Conservation (phyloP, 2,329 filamentous ascomycete species). For the Stagonosporopsis tanaceti region DNA sequence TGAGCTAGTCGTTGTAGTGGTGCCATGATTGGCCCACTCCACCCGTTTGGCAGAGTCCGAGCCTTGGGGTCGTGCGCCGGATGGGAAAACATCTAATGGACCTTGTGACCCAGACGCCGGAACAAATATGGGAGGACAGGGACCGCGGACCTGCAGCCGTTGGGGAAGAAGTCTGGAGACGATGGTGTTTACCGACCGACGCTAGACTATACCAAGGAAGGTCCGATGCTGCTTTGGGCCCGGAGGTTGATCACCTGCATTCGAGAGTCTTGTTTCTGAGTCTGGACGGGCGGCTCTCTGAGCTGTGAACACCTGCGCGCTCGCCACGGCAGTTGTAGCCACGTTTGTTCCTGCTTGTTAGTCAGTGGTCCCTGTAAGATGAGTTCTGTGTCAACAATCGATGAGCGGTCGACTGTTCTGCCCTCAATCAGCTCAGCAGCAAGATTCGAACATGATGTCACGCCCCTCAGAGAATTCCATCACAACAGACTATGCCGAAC, state of each 20-base stretch:
- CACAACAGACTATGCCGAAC: background rate
- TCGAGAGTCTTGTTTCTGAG: background rate
- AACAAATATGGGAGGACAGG: constrained; percentile 2
- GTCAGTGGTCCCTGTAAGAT: background rate
- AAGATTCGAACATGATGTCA: background rate
- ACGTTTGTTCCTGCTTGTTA: background rate
- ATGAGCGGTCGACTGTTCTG: background rate
- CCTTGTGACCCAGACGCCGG: constrained; percentile 2
- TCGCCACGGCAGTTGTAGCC: background rate
- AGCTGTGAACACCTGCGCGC: background rate
- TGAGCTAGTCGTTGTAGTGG: background rate
- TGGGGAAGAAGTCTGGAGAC: constrained; percentile 4
- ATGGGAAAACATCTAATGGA: background rate
- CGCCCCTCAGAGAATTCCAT: too few species aligned
- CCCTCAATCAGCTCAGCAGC: too few species aligned
- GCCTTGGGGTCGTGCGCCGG: background rate
- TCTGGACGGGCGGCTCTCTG: background rate
- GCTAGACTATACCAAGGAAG: background rate
- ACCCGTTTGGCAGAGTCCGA: background rate
- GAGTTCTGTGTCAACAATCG: background rate
- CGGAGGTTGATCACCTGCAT: constrained; percentile 4
- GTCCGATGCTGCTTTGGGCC: constrained; percentile 8
- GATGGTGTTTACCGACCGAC: background rate
- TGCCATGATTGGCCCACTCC: constrained; percentile 12
- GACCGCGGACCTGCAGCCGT: constrained; percentile 17